Base-by-base conservation (phyloP, 306 rosid genomes). In the Trifolium repens region DNA sequence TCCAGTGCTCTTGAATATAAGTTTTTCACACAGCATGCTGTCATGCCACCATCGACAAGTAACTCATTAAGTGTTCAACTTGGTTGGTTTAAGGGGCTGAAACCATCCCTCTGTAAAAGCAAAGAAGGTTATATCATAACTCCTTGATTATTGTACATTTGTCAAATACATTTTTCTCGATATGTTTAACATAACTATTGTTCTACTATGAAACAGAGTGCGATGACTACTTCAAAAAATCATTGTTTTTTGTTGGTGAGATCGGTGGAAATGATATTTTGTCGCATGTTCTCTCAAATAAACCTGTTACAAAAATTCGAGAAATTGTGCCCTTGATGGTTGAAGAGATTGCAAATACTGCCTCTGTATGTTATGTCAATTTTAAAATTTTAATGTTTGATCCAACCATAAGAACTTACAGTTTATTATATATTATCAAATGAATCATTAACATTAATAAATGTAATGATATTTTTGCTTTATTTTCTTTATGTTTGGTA, bases 1-100 rank as follows among this genome's bases (percentile, higher is more conserved):
- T 43, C 47, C 10, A n/a, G 24, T n/a, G 24, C 57, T 2, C 57
- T 50, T 50, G 57, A 50, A 15, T 5, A 15, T 15, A 16, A 50
- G 19, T 50, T 15, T 50, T 50, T 50, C 24, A n/a, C 8, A 6
- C 19, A 50, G 2, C 7, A 13, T n/a, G 19, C 0, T 7, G 24
- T 50, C 19, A 8, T 0, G 8, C 8, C 12, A n/a, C 57, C 57
- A 1, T 4, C 4, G 3, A 50, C 57, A 15, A n/a, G 6, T 6
- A 50, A 50, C 57, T 57, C 35, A 11, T 80, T 87, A 5, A 63
- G 24, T 63, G 15, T 35, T 6, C 69, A 63, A 63, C 27, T 63
- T 35, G 26, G 13, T 9, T 35, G 46, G 52, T 65, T 65, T 40
- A 65, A 65, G 71, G 7, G 19, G n/a, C 16, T 65, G 8, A 65